Evolutionary conservation across 495 filamentous ascomycete genomes (phyloP).

Genomic region (Extremus antarcticus): DNA sequence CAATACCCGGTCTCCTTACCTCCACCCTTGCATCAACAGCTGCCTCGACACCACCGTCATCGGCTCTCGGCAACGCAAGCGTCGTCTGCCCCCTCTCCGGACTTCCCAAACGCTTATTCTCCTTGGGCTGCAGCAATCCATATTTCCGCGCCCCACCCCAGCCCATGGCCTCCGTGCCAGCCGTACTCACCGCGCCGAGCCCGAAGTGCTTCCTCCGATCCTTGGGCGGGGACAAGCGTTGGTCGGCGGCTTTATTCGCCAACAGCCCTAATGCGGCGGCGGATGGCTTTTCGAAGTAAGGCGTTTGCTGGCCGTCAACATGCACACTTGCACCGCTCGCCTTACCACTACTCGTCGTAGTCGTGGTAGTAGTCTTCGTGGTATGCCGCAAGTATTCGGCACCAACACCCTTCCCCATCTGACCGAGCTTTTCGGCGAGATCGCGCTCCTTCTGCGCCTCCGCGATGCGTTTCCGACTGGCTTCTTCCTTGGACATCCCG

Average conservation of each 20-base stretch:
- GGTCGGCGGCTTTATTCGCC: slow-evolving; percentile 42
- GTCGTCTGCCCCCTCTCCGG: slow-evolving; percentile 18
- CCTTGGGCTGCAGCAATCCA: slow-evolving; percentile 18
- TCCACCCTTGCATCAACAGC: neutral
- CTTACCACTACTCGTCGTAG: neutral
- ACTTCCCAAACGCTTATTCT: slow-evolving; percentile 4
- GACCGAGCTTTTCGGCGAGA: slow-evolving; percentile 58
- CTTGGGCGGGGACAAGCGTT: slow-evolving; percentile 63
- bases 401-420: slow-evolving; percentile 55
- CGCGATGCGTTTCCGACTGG: slow-evolving; percentile 52
- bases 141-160: slow-evolving; percentile 31
- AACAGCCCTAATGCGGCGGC: slow-evolving; percentile 47
- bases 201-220: slow-evolving; percentile 28
- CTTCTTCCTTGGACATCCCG: slow-evolving; percentile 2
- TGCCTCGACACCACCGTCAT: neutral
- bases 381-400: slow-evolving; percentile 59
- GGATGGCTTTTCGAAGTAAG: slow-evolving; percentile 22
- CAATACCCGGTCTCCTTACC: neutral
- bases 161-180: slow-evolving; percentile 27
- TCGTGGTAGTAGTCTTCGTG: neutral
- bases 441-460: slow-evolving; percentile 71
- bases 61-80: no score
- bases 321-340: neutral
- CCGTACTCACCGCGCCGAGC: slow-evolving; percentile 18
- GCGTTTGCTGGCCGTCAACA: neutral